A percentile compares a stretch with the other conserved stretches of the same genome.
Evolutionary conservation across 257 asterid species (phyloP).

Genomic region (Nicotiana otophora): DNA sequence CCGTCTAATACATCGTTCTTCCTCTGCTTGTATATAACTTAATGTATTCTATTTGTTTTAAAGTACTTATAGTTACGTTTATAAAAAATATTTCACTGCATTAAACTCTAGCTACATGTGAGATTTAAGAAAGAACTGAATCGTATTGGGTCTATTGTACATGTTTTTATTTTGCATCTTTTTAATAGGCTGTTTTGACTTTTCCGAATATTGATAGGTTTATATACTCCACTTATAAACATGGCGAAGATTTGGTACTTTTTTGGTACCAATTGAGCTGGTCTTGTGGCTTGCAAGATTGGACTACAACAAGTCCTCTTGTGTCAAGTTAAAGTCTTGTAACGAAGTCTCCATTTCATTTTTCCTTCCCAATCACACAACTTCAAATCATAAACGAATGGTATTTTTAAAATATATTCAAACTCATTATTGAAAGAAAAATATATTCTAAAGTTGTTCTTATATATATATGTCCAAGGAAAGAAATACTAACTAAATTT

Average conservation of each 20-base stretch:
- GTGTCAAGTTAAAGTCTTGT: slow-evolving; percentile 46
- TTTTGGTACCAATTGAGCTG: slow-evolving; percentile 16
- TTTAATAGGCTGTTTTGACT: no score
- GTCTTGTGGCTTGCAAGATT: slow-evolving; percentile 34
- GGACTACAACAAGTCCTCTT: slow-evolving; percentile 27
- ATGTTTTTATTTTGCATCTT: not conserved
- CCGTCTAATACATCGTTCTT: not conserved
- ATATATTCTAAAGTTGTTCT: not conserved
- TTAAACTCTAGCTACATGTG: not conserved
- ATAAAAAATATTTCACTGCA: not conserved
- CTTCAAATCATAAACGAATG: not conserved
- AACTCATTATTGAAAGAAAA: not conserved
- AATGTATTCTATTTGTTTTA: not conserved
- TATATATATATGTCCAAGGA: not conserved
- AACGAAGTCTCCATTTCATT: slow-evolving; percentile 5
- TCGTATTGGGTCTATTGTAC: not conserved
- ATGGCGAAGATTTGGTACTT: not conserved
- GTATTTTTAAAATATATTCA: not conserved
- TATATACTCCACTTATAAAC: not conserved
- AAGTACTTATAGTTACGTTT: not conserved
- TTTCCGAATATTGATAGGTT: not conserved
- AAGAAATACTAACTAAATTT: not conserved
- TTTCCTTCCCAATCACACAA: slow-evolving; percentile 31
- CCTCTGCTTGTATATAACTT: not conserved
- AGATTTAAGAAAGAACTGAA: not conserved